A percentile compares a stretch with the other conserved stretches of the same genome.
phyloP scores from a whole-genome alignment of 352 stramenopile species.

The Phytophthora sojae region DNA sequence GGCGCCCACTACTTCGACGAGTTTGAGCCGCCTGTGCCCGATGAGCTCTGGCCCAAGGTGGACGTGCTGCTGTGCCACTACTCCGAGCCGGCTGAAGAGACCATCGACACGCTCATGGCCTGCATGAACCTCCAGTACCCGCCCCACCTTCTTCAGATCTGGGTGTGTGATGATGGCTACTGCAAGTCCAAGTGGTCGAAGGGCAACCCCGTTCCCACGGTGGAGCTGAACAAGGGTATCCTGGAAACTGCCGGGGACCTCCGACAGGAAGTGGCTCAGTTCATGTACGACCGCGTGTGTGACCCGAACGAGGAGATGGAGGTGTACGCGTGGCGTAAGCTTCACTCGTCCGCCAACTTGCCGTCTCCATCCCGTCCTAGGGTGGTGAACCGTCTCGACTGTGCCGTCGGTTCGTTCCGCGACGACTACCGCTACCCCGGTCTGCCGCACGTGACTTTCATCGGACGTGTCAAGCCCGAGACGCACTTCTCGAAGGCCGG shows the following conservation, averaged over 20 bases:
- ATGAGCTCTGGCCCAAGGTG: slow-evolving; percentile 87
- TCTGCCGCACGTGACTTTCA: slow-evolving; percentile 78
- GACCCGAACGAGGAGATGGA: slow-evolving; percentile 88
- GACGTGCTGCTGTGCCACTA: slow-evolving; percentile 88
- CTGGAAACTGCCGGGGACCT: slow-evolving; percentile 83
- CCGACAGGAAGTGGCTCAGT: slow-evolving; percentile 83
- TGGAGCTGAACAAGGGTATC: slow-evolving; percentile 85
- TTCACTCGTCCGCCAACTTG: slow-evolving; percentile 85
- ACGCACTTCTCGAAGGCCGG: slow-evolving; percentile 88
- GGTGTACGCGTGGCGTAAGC: slow-evolving; percentile 85
- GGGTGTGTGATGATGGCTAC: slow-evolving; percentile 88
- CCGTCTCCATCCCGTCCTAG: slow-evolving; percentile 66
- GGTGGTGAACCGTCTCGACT: slow-evolving; percentile 77
- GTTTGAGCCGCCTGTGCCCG: slow-evolving; percentile 81
- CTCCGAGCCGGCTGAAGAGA: slow-evolving; percentile 86
- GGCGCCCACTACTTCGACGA: slow-evolving; percentile 90
- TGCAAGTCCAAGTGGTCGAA: slow-evolving; percentile 85
- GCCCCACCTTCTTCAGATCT: slow-evolving; percentile 84
- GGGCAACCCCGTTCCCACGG: slow-evolving; percentile 69
- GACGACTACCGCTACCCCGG: slow-evolving; percentile 86
- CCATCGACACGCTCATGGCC: slow-evolving; percentile 87
- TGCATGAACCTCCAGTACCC: slow-evolving; percentile 91
- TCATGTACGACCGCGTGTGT: slow-evolving; percentile 88
- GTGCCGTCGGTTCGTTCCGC: slow-evolving; percentile 80
- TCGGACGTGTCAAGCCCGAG: slow-evolving; percentile 82